These are phyloP conservation scores for Trichosporon coremiiforme DNA, from an alignment of 1,284 basidiomycete genomes.

Conservation along the genomic window DNA sequence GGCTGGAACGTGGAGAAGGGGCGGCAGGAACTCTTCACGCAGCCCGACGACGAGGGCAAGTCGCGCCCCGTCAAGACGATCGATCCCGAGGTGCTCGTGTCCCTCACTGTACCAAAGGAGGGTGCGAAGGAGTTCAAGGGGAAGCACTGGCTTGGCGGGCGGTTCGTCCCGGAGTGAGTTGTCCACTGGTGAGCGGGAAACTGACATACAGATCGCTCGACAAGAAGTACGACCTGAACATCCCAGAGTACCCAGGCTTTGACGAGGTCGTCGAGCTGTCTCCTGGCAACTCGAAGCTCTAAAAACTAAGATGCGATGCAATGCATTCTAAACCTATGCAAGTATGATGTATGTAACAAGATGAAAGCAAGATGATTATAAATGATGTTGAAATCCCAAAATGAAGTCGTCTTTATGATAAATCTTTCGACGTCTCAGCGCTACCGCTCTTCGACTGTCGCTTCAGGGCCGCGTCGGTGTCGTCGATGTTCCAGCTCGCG, in stretches of 20 bases:
- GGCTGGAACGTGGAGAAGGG: conserved; percentile 79
- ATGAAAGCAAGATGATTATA: neutral
- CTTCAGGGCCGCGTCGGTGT: neutral
- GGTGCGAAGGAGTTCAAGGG: conserved; percentile 76
- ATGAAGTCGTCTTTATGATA: neutral
- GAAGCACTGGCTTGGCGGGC: conserved; percentile 86
- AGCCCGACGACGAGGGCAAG: conserved; percentile 66
- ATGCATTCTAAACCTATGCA: neutral
- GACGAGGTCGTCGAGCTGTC: conserved; percentile 76
- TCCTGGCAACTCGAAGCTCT: conserved; percentile 21
- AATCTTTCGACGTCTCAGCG: too few relatives aligned
- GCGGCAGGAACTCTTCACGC: conserved; percentile 43
- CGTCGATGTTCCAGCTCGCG: neutral
- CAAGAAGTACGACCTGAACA: conserved; percentile 71
- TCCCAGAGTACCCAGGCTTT: conserved; percentile 72
- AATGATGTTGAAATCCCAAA: neutral
- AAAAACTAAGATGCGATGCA: neutral
- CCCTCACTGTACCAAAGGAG: conserved; percentile 90
- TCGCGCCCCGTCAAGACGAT: conserved; percentile 58
- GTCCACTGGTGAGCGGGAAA: too few relatives aligned
- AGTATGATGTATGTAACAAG: neutral
- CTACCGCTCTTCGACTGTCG: neutral
- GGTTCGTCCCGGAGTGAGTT: conserved; percentile 72
- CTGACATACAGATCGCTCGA: conserved; percentile 58
- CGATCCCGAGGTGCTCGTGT: conserved; percentile 78